These are phyloP conservation scores for Hypoxylon sp. DNA, from an alignment of 2,329 filamentous ascomycete species.

Conservation along the genomic window DNA sequence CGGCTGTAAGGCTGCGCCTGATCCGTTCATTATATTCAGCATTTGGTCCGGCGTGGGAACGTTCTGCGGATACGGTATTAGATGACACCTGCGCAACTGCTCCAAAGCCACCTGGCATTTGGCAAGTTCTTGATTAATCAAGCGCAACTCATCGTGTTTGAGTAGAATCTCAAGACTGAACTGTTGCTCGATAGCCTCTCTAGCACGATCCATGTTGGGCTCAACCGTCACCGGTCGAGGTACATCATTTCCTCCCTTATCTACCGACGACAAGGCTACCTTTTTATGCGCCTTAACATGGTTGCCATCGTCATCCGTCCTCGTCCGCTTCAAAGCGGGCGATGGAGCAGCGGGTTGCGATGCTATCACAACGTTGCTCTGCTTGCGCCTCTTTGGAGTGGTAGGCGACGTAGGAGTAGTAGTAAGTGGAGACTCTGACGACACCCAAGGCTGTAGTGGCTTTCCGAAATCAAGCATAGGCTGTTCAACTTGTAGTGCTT, in stretches of 20 bases:
- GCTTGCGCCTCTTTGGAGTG: constrained; percentile 50
- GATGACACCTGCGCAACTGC: constrained; percentile 89
- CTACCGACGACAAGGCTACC: constrained; percentile 45
- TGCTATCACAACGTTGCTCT: constrained; percentile 53
- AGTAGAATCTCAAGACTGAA: constrained; percentile 91
- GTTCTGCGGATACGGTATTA: constrained; percentile 88
- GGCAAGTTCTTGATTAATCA: constrained; percentile 95
- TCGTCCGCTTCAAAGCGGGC: constrained; percentile 60
- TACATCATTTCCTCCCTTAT: constrained; percentile 35
- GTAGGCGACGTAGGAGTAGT: constrained; percentile 46
- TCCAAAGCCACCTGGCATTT: constrained; percentile 96
- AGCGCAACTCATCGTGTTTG: constrained; percentile 93
- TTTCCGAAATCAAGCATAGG: constrained; percentile 56
- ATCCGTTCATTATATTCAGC: constrained; percentile 79
- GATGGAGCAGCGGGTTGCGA: constrained; percentile 46
- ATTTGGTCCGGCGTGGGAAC: constrained; percentile 75
- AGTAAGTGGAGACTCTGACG: constrained; percentile 46
- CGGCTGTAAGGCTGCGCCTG: constrained; percentile 76
- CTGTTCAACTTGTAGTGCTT: constrained; percentile 59
- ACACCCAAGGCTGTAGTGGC: constrained; percentile 53
- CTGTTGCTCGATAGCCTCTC: constrained; percentile 84
- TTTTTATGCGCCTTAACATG: constrained; percentile 51
- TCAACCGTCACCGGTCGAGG: constrained; percentile 27
- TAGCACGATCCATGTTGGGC: constrained; percentile 65
- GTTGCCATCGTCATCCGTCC: constrained; percentile 53